Percentiles rank a stretch among this genome's conserved stretches.
Conservation (phyloP, 2,329 filamentous ascomycete genomes). For the Ophiostoma angusticollis region DNA sequence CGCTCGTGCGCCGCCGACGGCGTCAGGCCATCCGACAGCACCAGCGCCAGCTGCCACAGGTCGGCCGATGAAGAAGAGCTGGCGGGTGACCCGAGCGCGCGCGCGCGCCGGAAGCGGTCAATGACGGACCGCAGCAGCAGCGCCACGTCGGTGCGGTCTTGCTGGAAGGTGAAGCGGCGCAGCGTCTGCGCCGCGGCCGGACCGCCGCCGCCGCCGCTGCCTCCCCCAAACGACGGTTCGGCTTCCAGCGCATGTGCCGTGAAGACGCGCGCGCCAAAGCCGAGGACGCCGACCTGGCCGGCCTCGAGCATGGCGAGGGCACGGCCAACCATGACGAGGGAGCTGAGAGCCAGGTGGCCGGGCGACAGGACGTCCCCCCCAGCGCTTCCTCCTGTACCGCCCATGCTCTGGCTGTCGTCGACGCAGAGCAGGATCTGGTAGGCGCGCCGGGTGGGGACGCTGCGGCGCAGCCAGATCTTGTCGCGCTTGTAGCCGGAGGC, state of each 20-base stretch:
- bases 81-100: too few relatives aligned
- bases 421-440: conserved; percentile 98
- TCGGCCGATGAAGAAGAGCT: too few relatives aligned
- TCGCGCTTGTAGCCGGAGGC: conserved; percentile 96
- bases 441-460: conserved; percentile 78
- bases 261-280: conserved; percentile 74
- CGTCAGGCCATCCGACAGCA: conserved; percentile 88
- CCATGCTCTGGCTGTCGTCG: conserved; percentile 92
- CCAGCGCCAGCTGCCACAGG: conserved; percentile 88
- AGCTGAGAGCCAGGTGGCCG: conserved; percentile 77
- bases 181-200: conserved; percentile 77
- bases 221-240: conserved; percentile 52
- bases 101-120: conserved; percentile 66
- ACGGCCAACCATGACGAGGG: conserved; percentile 79
- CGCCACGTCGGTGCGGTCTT: conserved; percentile 75
- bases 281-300: conserved; percentile 81
- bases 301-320: conserved; percentile 86
- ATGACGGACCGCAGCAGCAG: conserved; percentile 67
- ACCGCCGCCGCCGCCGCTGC: conserved; percentile 33
- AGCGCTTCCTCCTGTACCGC: conserved; percentile 48
- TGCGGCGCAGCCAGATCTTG: conserved; percentile 99
- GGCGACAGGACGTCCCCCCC: background rate
- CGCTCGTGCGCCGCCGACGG: conserved; percentile 67
- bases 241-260: conserved; percentile 71
- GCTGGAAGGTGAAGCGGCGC: conserved; percentile 71